phyloP scores from a whole-genome alignment of 129 eudicot genomes.

The Artemisia argyi region DNA sequence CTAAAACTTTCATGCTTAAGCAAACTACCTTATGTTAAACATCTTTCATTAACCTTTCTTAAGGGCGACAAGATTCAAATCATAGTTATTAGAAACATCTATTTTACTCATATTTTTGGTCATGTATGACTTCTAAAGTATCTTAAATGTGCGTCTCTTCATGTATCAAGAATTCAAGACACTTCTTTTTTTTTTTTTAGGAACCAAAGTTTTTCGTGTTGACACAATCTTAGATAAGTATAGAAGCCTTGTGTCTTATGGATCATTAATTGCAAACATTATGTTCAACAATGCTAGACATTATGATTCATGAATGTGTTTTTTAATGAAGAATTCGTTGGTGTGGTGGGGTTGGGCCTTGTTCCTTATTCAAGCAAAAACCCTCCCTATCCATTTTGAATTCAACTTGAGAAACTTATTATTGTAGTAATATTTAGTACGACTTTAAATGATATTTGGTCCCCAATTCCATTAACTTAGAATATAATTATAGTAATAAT shows the following conservation, averaged over 20 bases:
- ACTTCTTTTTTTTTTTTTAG: not conserved
- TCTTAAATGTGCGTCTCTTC: not conserved
- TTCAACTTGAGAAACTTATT: constrained; percentile 9
- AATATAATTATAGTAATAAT: not conserved
- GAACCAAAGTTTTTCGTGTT: not conserved
- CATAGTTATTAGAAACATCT: not conserved
- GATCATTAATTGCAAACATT: not conserved
- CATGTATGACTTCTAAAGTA: not conserved
- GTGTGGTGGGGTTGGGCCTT: constrained; percentile 15
- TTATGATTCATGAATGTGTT: not conserved
- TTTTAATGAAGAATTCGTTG: not conserved
- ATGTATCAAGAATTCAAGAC: not conserved
- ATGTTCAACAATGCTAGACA: not conserved
- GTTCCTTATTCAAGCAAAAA: constrained; percentile 21
- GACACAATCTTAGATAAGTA: not conserved
- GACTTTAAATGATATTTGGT: constrained; percentile 11
- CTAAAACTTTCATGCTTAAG: not conserved
- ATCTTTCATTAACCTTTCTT: not conserved
- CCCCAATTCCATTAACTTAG: constrained; percentile 8
- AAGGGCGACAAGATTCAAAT: not conserved
- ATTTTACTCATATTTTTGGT: too few species aligned
- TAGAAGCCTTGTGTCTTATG: not conserved
- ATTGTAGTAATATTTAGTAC: constrained; percentile 8
- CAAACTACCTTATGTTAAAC: not conserved
- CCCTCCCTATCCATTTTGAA: constrained; percentile 12